Evolutionary conservation across 2,329 filamentous ascomycete genomes (phyloP).

Genomic region (Aspergillus tanneri): DNA sequence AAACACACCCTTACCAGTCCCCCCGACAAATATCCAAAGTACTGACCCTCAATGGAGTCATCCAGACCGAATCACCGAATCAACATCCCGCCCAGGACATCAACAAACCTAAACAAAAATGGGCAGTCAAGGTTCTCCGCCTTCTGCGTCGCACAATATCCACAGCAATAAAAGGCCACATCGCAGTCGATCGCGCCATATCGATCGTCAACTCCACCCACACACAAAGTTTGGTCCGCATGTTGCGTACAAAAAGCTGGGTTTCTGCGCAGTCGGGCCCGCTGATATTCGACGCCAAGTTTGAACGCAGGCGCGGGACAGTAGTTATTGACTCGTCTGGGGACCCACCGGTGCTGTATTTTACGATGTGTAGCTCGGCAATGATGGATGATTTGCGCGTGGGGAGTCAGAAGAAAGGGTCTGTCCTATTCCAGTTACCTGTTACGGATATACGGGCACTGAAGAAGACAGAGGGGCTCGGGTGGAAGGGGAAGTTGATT

Average conservation of each 20-base stretch:
- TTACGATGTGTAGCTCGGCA: conserved; percentile 48
- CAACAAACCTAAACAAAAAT: conserved; percentile 35
- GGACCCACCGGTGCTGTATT: conserved; percentile 54
- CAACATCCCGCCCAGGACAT: not conserved
- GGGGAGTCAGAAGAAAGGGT: conserved; percentile 51
- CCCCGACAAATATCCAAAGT: not conserved
- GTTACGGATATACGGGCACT: conserved; percentile 70
- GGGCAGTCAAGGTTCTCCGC: conserved; percentile 54
- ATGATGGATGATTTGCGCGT: conserved; percentile 47
- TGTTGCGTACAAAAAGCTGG: conserved; percentile 54
- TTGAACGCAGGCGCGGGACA: conserved; percentile 68
- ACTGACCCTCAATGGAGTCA: not conserved
- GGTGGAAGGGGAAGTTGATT: conserved; percentile 81
- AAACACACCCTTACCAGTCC: not conserved
- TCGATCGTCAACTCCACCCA: conserved; percentile 61
- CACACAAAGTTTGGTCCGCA: conserved; percentile 70
- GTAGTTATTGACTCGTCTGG: conserved; percentile 59
- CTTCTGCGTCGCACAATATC: conserved; percentile 70
- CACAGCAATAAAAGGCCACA: conserved; percentile 67
- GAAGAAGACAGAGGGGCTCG: conserved; percentile 75
- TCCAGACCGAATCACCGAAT: not conserved
- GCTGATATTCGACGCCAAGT: conserved; percentile 72
- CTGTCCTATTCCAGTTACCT: conserved; percentile 67
- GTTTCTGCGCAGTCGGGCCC: conserved; percentile 59
- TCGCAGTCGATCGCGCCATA: conserved; percentile 70